Conservation (phyloP, 2,329 filamentous ascomycete species). For the Aureobasidium sp. region DNA sequence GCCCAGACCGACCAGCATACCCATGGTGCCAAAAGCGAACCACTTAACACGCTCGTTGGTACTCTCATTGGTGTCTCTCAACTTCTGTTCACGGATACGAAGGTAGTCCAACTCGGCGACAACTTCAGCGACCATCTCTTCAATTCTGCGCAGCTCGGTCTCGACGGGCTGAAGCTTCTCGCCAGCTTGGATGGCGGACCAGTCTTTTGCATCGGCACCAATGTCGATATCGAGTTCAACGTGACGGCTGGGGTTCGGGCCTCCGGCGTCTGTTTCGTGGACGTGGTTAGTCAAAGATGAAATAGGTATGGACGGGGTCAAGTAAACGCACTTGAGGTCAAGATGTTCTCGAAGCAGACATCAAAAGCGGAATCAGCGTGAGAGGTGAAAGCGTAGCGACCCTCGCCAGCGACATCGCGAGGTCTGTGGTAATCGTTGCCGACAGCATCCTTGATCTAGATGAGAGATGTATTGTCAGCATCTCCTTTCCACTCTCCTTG, state of each 20-base stretch:
- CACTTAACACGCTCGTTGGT: constrained; percentile 98
- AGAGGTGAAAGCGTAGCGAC: constrained; percentile 87
- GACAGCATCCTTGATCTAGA: constrained; percentile 84
- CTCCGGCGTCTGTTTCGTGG: constrained; percentile 23
- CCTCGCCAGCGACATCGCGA: constrained; percentile 85
- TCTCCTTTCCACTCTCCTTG: not conserved
- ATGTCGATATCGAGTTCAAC: constrained; percentile 94
- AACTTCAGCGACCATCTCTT: constrained; percentile 82
- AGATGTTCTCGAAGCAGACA: constrained; percentile 87
- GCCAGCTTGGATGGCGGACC: constrained; percentile 88
- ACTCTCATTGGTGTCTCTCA: constrained; percentile 98
- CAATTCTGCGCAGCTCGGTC: constrained; percentile 84
- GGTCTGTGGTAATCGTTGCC: constrained; percentile 94
- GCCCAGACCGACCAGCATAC: constrained; percentile 79
- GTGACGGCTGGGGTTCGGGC: constrained; percentile 52
- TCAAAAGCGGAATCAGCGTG: constrained; percentile 89
- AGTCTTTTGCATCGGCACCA: constrained; percentile 94
- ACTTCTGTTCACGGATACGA: constrained; percentile 78
- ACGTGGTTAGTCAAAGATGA: not conserved
- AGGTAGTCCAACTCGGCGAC: constrained; percentile 96
- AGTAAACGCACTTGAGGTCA: constrained; percentile 55
- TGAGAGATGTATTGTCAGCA: constrained; percentile 7
- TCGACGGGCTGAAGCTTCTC: constrained; percentile 98
- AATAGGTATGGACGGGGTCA: not conserved
- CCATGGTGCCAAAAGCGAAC: constrained; percentile 93